Evolutionary conservation across 108 stramenopile species (phyloP).

Genomic region (Discostella pseudostelligera): DNA sequence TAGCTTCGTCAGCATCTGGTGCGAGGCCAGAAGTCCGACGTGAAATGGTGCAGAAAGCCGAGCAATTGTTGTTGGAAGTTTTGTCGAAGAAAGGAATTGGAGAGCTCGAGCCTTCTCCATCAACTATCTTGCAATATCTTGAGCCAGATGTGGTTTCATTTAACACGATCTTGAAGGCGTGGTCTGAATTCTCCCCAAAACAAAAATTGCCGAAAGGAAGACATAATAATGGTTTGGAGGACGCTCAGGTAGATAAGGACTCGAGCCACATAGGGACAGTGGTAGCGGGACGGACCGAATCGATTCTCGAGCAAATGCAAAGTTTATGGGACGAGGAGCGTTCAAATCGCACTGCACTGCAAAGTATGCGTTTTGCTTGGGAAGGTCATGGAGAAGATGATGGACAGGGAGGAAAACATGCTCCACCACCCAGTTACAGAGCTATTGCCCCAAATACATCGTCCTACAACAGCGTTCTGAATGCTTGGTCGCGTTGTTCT

Average conservation of each 20-base stretch:
- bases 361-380: conserved; percentile 14
- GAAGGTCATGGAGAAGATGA: background rate
- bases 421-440: conserved; percentile 11
- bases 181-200: conserved; percentile 24
- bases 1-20: conserved; percentile 24
- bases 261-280: conserved; percentile 10
- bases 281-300: conserved; percentile 24
- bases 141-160: conserved; percentile 44
- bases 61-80: conserved; percentile 37
- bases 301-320: conserved; percentile 40
- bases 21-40: conserved; percentile 17
- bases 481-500: conserved; percentile 55
- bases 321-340: conserved; percentile 35
- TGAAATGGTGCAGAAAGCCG: conserved; percentile 34
- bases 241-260: conserved; percentile 7
- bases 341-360: conserved; percentile 9
- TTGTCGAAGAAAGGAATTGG: background rate
- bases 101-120: conserved; percentile 8
- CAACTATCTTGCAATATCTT: conserved; percentile 22
- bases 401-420: background rate
- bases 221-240: background rate
- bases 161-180: conserved; percentile 41
- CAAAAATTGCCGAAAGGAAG: background rate
- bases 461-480: conserved; percentile 57
- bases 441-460: conserved; percentile 49